Evolutionary conservation across 2,329 filamentous ascomycete genomes (phyloP), one percentile per base, ranked within the genome.

Genomic region (Diatrype stigma): DNA sequence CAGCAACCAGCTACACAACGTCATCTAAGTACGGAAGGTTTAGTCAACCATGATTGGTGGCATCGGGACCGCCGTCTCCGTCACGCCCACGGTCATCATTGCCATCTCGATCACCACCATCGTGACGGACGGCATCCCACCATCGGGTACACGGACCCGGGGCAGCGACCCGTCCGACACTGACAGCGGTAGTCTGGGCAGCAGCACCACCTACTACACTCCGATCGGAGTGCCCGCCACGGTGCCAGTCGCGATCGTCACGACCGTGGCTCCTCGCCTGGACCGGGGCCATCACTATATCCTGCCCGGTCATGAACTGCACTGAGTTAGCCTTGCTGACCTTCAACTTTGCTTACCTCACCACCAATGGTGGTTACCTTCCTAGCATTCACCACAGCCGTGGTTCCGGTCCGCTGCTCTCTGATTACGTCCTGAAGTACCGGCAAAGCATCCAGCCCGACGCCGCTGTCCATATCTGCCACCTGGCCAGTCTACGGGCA

Each of bases 1-100:
- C 26, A 30, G 10, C 26, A 5, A 30, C 6, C 26, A 30, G 26
- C 26, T 62, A 61, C 16, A 55, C 50, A 7, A 60, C 57, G 1
- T 58, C 52, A 28, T 38, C 59, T 17, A 58, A 61, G 49, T 58
- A 56, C 26, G 60, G 56, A 14, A 42, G 35, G 26, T 30, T 30
- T 30, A 5, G 3, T 52, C 46, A 1, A 56, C 56, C 10, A 56
- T 49, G 2, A 52, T 48, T 6, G 56, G 51, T 12, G 47, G 50
- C 2, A 10, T 30, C 26, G 26, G 6, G 10, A 49, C 37, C 1
- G 50, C 51, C n/a, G 28, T 46, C 21, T 42, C 53, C 14, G 30
- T 52, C 3, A 53, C 54, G 0, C 42, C 49, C 2, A 55, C 51
- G 2, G 51, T 49, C 5, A 58, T 52, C 10, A 26, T 57, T 3